Conservation (phyloP, 2,329 filamentous ascomycete genomes). For the Trichothecium roseum region DNA sequence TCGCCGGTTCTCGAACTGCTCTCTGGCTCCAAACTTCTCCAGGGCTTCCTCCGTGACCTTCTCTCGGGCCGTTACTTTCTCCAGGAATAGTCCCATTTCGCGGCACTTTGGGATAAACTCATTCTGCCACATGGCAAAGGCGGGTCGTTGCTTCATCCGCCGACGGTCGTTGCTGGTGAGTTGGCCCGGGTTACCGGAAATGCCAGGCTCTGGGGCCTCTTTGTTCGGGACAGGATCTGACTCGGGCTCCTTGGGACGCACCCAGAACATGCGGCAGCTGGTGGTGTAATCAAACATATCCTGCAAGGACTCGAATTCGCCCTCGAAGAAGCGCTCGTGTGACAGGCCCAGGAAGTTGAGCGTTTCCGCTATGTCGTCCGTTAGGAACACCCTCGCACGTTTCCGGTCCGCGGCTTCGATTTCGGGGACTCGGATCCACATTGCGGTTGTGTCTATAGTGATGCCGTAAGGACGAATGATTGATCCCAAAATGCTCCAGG, state of each 20-base stretch:
- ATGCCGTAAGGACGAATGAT: conserved; percentile 56
- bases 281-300: conserved; percentile 54
- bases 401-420: conserved; percentile 51
- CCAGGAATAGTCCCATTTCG: conserved; percentile 22
- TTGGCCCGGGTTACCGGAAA: conserved; percentile 16
- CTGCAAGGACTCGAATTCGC: conserved; percentile 45
- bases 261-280: conserved; percentile 47
- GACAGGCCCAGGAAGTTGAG: conserved; percentile 56
- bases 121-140: conserved; percentile 51
- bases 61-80: conserved; percentile 23
- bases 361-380: conserved; percentile 40
- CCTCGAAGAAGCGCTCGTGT: no score
- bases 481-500: conserved; percentile 54
- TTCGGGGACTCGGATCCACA: conserved; percentile 58
- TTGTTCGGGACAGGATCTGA: conserved; percentile 14
- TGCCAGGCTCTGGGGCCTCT: conserved; percentile 6
- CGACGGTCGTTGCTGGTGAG: conserved; percentile 46
- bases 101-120: conserved; percentile 49
- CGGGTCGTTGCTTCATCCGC: conserved; percentile 41
- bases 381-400: conserved; percentile 49
- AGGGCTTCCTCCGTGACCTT: conserved; percentile 44
- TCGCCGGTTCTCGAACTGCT: conserved; percentile 33
- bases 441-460: conserved; percentile 49
- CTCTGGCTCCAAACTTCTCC: conserved; percentile 31
- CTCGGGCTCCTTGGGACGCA: conserved; percentile 7